A percentile compares a stretch with the other conserved stretches of the same genome.
These are phyloP conservation scores for Yamadazyma endophytica DNA, from an alignment of 805 yeast genomes.

Conservation along the genomic window DNA sequence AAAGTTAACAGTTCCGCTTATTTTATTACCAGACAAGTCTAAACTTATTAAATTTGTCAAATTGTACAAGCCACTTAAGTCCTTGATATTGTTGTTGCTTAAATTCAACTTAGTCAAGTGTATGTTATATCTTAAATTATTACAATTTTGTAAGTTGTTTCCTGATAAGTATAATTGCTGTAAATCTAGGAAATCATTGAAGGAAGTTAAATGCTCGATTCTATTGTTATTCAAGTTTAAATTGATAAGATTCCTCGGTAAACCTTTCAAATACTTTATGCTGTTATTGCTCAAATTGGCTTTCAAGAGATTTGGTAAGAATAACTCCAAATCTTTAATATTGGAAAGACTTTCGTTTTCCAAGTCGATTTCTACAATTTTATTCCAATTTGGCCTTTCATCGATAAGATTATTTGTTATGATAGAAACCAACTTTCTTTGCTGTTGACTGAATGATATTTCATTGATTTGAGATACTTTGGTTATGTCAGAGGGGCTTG, in stretches of 20 bases:
- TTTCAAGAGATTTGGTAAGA: constrained; percentile 40
- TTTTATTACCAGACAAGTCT: constrained; percentile 38
- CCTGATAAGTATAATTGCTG: constrained; percentile 38
- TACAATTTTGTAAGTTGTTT: constrained; percentile 33
- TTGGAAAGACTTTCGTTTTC: constrained; percentile 31
- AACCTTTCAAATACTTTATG: constrained; percentile 41
- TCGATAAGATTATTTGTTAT: constrained; percentile 39
- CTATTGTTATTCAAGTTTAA: constrained; percentile 36
- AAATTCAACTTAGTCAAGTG: constrained; percentile 41
- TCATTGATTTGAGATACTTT: constrained; percentile 39
- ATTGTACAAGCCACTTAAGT: constrained; percentile 31
- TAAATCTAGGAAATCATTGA: constrained; percentile 34
- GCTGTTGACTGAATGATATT: constrained; percentile 46
- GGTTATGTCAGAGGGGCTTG: constrained; percentile 31
- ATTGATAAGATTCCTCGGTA: constrained; percentile 36
- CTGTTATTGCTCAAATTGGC: constrained; percentile 41
- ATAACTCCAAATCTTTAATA: constrained; percentile 38
- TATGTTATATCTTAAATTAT: constrained; percentile 31
- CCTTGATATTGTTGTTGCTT: constrained; percentile 30
- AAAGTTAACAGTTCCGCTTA: constrained; percentile 38
- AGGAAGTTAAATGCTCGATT: constrained; percentile 39
- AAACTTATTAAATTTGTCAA: constrained; percentile 38
- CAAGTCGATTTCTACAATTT: constrained; percentile 33
- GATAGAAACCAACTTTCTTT: constrained; percentile 39
- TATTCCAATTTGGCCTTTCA: constrained; percentile 40